phyloP scores from a whole-genome alignment of 768 basidiomycete genomes.

The Panus rudis region DNA sequence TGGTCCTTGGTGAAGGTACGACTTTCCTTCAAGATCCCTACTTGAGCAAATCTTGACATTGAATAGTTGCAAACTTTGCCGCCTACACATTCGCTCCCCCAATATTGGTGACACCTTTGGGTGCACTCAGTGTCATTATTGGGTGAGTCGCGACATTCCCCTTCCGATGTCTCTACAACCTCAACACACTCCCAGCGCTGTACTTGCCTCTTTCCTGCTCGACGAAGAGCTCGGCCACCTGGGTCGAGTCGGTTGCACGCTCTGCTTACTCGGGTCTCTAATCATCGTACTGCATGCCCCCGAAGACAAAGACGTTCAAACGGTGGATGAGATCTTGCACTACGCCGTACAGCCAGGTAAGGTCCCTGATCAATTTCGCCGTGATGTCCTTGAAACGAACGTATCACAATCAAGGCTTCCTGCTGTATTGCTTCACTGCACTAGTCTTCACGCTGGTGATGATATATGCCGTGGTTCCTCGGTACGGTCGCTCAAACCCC shows the following conservation, averaged over 20 bases:
- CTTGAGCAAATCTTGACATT: neutral
- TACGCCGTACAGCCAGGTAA: slow-evolving; percentile 92
- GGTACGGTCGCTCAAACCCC: slow-evolving; percentile 81
- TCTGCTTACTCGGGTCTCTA: slow-evolving; percentile 81
- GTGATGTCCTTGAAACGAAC: neutral
- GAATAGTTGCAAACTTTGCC: slow-evolving; percentile 79
- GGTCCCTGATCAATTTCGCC: neutral
- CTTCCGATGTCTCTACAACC: slow-evolving; percentile 2
- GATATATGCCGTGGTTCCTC: slow-evolving; percentile 82
- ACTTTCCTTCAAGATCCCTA: slow-evolving; percentile 1
- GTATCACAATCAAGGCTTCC: slow-evolving; percentile 53
- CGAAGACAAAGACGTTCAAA: slow-evolving; percentile 87
- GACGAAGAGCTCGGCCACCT: slow-evolving; percentile 92
- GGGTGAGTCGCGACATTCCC: slow-evolving; percentile 58
- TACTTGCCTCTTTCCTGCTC: slow-evolving; percentile 89
- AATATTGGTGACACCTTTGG: slow-evolving; percentile 97
- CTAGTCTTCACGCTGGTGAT: slow-evolving; percentile 75
- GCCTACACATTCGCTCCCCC: slow-evolving; percentile 98
- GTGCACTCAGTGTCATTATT: slow-evolving; percentile 91
- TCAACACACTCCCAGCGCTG: slow-evolving; percentile 48
- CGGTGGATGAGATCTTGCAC: slow-evolving; percentile 87
- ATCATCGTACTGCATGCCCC: slow-evolving; percentile 97
- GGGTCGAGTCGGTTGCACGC: slow-evolving; percentile 78
- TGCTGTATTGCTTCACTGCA: slow-evolving; percentile 85
- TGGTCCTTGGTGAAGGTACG: slow-evolving; percentile 88